phyloP scores from a whole-genome alignment of 176 grass and related monocot genomes.

The Leersia perrieri region DNA sequence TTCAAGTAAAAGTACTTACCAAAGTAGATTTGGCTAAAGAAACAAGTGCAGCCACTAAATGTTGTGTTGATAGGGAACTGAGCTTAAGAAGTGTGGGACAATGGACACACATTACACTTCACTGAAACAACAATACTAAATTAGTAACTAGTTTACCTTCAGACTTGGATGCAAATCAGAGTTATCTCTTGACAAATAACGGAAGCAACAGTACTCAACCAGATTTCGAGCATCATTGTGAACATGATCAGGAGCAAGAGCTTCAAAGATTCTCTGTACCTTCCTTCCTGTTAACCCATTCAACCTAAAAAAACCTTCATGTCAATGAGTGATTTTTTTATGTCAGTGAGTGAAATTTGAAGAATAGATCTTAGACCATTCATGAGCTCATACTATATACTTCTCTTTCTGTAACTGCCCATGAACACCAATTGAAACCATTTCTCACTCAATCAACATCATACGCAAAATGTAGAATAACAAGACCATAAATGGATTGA shows the following conservation, averaged over 20 bases:
- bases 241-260: constrained; percentile 61
- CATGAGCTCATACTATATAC: not conserved
- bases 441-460: not conserved
- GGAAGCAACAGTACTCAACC: constrained; percentile 96
- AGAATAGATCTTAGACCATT: not conserved
- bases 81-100: not conserved
- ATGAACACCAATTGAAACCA: not conserved
- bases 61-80: not conserved
- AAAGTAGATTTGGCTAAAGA: constrained; percentile 14
- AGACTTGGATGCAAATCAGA: constrained; percentile 86
- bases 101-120: not conserved
- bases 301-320: constrained; percentile 61
- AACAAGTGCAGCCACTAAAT: constrained; percentile 27
- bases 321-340: constrained; percentile 26
- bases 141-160: constrained; percentile 59
- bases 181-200: constrained; percentile 77
- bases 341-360: constrained; percentile 12
- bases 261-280: constrained; percentile 78
- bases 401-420: not conserved
- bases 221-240: constrained; percentile 68
- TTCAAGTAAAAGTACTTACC: not conserved
- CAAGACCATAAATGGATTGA: not conserved
- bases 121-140: constrained; percentile 12
- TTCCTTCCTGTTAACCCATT: constrained; percentile 76
- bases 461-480: not conserved